A percentile compares a stretch with the other conserved stretches of the same genome.
phyloP scores from a whole-genome alignment of 495 filamentous ascomycete genomes.

The Penicillium bovifimosum region DNA sequence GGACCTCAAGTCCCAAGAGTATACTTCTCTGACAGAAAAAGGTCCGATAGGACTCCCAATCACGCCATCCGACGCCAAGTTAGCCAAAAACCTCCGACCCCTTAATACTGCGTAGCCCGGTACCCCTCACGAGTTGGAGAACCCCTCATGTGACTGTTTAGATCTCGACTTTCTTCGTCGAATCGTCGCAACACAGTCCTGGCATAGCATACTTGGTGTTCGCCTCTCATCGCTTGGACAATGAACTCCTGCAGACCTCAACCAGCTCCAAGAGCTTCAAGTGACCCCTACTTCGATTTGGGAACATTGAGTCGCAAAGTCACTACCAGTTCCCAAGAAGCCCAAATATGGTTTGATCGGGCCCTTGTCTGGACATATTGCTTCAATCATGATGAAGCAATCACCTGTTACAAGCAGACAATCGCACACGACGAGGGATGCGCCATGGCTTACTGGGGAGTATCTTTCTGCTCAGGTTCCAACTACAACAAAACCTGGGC shows the following conservation, averaged over 20 bases:
- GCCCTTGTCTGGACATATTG: conserved; percentile 56
- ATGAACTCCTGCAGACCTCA: not conserved
- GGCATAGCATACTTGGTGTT: not conserved
- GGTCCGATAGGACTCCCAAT: conserved; percentile 12
- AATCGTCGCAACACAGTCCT: not conserved
- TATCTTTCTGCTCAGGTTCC: conserved; percentile 56
- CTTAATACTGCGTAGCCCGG: too few species aligned
- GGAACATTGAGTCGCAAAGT: conserved; percentile 44
- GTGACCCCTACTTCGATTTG: conserved; percentile 48
- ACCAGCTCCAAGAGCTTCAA: conserved; percentile 5
- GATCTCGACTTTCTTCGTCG: not conserved
- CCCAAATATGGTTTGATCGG: conserved; percentile 54
- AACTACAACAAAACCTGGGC: conserved; percentile 69
- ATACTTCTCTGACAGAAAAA: not conserved
- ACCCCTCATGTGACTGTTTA: not conserved
- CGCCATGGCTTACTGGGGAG: conserved; percentile 58
- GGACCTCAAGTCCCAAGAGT: not conserved
- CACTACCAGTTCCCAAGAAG: conserved; percentile 34
- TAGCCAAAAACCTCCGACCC: conserved; percentile 17
- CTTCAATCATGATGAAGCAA: conserved; percentile 60
- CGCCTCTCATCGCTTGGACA: not conserved
- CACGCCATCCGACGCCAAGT: not conserved
- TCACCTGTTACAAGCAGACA: conserved; percentile 51
- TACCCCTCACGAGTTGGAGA: not conserved
- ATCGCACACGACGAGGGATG: conserved; percentile 45